Percentiles rank a stretch among this genome's conserved stretches.
Conservation (phyloP, 805 yeast genomes). For the Candida coleopterorum region DNA sequence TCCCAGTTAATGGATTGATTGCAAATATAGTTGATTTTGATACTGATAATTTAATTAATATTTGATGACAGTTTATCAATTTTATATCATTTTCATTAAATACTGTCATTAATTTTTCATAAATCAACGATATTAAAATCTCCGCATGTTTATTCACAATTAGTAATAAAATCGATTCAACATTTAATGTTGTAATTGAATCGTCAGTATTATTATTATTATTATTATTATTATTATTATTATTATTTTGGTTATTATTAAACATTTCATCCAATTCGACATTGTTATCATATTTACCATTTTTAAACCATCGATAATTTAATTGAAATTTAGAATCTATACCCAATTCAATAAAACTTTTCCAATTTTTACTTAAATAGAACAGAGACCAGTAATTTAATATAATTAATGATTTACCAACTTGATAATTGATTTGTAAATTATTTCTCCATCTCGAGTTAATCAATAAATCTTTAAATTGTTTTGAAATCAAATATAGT, state of each 20-base stretch:
- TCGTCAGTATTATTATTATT: slow-evolving; percentile 9
- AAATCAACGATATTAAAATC: slow-evolving; percentile 22
- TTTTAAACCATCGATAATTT: slow-evolving; percentile 59
- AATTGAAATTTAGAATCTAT: slow-evolving; percentile 44
- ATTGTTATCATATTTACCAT: slow-evolving; percentile 37
- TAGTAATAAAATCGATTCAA: slow-evolving; percentile 31
- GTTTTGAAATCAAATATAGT: slow-evolving; percentile 54
- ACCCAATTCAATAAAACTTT: slow-evolving; percentile 59
- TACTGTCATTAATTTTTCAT: slow-evolving; percentile 11
- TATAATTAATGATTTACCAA: slow-evolving; percentile 49
- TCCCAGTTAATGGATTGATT: slow-evolving; percentile 37
- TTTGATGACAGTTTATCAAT: slow-evolving; percentile 29
- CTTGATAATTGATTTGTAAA: slow-evolving; percentile 52
- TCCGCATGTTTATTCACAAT: slow-evolving; percentile 38
- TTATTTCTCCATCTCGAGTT: slow-evolving; percentile 56
- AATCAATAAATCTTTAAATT: slow-evolving; percentile 42
- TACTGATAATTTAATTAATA: slow-evolving; percentile 28
- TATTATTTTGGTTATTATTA: too few species aligned
- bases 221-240: too few species aligned
- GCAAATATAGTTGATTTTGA: slow-evolving; percentile 30
- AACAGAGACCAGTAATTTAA: slow-evolving; percentile 60
- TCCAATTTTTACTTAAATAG: slow-evolving; percentile 40
- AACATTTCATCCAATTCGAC: slow-evolving; percentile 13
- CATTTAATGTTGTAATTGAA: slow-evolving; percentile 18
- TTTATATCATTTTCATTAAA: slow-evolving; percentile 12